Percentiles rank a stretch among this genome's conserved stretches.
Evolutionary conservation across 208 protist genomes (phyloP).

Genomic region (Leishmania mexicana): DNA sequence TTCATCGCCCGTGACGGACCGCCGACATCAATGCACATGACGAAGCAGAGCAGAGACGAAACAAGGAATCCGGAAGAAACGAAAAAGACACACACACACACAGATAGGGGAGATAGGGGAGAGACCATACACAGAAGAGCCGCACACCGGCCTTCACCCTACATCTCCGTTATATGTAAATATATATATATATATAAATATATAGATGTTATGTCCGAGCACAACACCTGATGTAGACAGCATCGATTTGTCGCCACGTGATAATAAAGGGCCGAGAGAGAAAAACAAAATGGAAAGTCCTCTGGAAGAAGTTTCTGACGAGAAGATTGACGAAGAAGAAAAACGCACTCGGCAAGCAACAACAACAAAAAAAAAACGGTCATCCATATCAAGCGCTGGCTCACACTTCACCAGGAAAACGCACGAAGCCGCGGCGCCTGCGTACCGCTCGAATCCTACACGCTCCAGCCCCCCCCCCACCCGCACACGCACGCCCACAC

Average conservation of each 20-base stretch:
- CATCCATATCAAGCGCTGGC: background rate
- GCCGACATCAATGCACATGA: background rate
- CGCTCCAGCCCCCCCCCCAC: background rate
- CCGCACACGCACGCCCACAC: background rate
- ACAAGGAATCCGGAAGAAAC: background rate
- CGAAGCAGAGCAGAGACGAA: background rate
- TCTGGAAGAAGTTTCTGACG: background rate
- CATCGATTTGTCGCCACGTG: background rate
- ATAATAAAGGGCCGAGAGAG: background rate
- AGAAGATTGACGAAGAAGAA: background rate
- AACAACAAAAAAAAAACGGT: background rate
- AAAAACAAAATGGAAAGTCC: background rate
- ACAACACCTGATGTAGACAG: background rate
- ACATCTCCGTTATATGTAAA: background rate
- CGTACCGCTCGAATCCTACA: background rate
- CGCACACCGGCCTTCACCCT: background rate
- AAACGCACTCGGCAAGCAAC: background rate
- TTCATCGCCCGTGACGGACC: too few relatives aligned
- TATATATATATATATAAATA: background rate
- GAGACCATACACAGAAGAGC: background rate
- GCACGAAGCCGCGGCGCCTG: background rate
- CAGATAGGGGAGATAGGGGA: too few relatives aligned
- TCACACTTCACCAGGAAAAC: background rate
- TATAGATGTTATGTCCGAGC: background rate
- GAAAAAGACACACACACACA: background rate